phyloP scores from a whole-genome alignment of 441 rosid species.

The Raphanus hybrid region DNA sequence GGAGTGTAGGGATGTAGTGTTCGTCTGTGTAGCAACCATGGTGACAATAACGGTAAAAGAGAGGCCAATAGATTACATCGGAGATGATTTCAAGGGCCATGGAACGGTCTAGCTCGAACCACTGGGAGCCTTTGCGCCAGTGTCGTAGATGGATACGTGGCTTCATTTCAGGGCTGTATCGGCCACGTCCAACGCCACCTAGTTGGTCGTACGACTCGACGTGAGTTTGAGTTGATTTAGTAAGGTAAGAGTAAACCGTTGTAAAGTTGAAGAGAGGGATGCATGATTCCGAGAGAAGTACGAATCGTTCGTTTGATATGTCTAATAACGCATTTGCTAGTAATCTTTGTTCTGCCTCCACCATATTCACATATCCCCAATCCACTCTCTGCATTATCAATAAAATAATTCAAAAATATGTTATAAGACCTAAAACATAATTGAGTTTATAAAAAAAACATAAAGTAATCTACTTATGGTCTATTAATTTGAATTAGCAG shows the following conservation, averaged over 20 bases:
- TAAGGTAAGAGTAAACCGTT: conserved; percentile 71
- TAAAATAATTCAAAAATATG: background rate
- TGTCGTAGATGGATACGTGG: conserved; percentile 54
- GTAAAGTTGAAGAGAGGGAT: conserved; percentile 90
- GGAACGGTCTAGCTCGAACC: conserved; percentile 79
- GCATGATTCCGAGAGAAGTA: conserved; percentile 87
- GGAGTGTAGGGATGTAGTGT: conserved; percentile 83
- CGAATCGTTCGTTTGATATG: conserved; percentile 74
- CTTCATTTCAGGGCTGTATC: conserved; percentile 59
- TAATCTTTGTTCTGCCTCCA: conserved; percentile 89
- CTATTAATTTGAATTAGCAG: background rate
- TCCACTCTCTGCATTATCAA: conserved; percentile 60
- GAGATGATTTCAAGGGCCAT: conserved; percentile 71
- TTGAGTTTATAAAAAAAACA: background rate
- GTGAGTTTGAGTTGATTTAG: conserved; percentile 52
- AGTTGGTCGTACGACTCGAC: conserved; percentile 65
- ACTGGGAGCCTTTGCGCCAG: conserved; percentile 94
- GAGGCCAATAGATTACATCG: conserved; percentile 55
- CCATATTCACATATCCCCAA: conserved; percentile 88
- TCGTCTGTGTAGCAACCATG: conserved; percentile 74
- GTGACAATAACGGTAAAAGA: conserved; percentile 58
- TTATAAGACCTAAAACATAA: background rate
- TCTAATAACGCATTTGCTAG: conserved; percentile 88
- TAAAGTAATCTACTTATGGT: background rate
- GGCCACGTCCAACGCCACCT: conserved; percentile 68